Evolutionary conservation across 2,329 filamentous ascomycete genomes (phyloP), one percentile per base, ranked within the genome.

Genomic region (Chaetomiaceae sp.): DNA sequence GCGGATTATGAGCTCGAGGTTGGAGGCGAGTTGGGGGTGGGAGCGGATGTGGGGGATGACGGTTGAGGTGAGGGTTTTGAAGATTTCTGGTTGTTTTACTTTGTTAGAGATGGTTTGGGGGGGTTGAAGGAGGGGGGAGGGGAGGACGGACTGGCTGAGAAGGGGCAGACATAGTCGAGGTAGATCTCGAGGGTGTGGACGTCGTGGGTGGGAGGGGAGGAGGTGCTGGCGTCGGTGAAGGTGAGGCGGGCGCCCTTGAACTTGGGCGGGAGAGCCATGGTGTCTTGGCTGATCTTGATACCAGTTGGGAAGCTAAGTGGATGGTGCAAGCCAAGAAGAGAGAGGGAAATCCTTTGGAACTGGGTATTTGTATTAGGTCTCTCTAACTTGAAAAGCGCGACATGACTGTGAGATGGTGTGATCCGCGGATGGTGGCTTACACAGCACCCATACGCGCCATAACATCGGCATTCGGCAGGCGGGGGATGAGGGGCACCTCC

Each of bases 101-200:
- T 29, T 15, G 37, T 25, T 36, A 31, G 8, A 11, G 8, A 31
- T 9, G 25, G 3, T 15, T 23, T 31, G 19, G 27, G n/a, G n/a
- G n/a, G n/a, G 22, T 25, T 25, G n/a, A 17, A 19, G 25, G 45
- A 57, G 76, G 37, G 22, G 36, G n/a, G 23, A 15, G 9, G 38
- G 40, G 29, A 6, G 33, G 15, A n/a, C 2, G 11, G 25, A 65
- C 65, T 76, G 57, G 77, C 78, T n/a, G 76, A 80, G 69, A 75
- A 83, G 37, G 90, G 91, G 70, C 91, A 96, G 66, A 90, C 88
- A 75, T 95, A 96, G 77, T 96, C 91, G 62, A 96, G 84, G 71
- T 88, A 85, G 47, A 86, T 58, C 68, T 86, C 83, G 46, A 85
- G 68, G 0, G 81, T 84, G 72, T 85, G 82, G 6, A 78, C 71